These are phyloP conservation scores for Irpex sp. DNA, from an alignment of 1,284 basidiomycete species.

Conservation along the genomic window DNA sequence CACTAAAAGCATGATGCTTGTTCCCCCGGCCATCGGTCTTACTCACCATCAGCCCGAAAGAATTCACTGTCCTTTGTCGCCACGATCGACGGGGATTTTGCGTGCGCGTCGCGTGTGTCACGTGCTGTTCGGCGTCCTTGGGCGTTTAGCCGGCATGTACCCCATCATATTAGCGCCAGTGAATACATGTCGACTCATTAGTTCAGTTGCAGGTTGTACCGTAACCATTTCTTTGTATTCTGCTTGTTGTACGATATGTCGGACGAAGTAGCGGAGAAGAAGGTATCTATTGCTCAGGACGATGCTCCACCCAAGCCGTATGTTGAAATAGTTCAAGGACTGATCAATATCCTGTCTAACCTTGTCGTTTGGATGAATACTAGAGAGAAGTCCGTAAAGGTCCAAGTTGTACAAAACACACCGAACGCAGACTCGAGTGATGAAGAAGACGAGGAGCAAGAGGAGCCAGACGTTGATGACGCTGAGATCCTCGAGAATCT, in stretches of 20 bases:
- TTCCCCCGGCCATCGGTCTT: not conserved
- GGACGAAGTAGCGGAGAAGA: not conserved
- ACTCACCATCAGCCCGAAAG: not conserved
- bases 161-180: not conserved
- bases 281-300: not conserved
- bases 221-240: not conserved
- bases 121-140: not conserved
- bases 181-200: too few relatives aligned
- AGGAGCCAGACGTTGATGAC: constrained; percentile 34
- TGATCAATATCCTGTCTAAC: not conserved
- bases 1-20: not conserved
- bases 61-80: not conserved
- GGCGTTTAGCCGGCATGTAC: too few relatives aligned
- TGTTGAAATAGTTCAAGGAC: not conserved
- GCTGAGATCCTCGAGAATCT: constrained; percentile 46
- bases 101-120: not conserved
- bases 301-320: not conserved
- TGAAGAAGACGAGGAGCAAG: constrained; percentile 28
- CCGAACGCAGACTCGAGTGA: constrained; percentile 29
- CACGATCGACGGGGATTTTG: not conserved
- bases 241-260: not conserved
- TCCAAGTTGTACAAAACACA: constrained; percentile 17
- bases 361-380: not conserved
- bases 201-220: too few relatives aligned
- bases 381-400: constrained; percentile 22